These are phyloP conservation scores for Plasmodium yoelii DNA, from an alignment of 169 alveolate species.

Conservation along the genomic window DNA sequence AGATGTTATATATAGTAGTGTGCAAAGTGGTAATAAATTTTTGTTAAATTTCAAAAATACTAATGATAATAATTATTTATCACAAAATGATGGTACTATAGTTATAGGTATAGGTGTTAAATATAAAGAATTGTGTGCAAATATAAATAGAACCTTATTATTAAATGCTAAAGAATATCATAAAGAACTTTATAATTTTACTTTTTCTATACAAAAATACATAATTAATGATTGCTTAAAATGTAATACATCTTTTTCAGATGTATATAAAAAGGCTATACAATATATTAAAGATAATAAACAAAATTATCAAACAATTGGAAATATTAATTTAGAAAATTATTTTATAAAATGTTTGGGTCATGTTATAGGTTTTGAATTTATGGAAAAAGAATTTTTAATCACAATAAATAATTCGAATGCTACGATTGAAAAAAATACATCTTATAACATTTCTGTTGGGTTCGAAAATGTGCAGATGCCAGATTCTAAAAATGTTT, in stretches of 20 bases:
- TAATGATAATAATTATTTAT: constrained; percentile 79
- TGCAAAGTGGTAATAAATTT: constrained; percentile 85
- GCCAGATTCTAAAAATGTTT: constrained; percentile 79
- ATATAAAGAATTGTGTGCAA: constrained; percentile 83
- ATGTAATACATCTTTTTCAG: constrained; percentile 78
- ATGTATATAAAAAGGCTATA: constrained; percentile 79
- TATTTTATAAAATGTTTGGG: constrained; percentile 88
- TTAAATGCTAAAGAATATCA: constrained; percentile 83
- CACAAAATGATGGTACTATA: constrained; percentile 85
- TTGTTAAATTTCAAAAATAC: constrained; percentile 79
- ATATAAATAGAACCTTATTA: constrained; percentile 84
- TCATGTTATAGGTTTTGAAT: constrained; percentile 91
- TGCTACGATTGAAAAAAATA: constrained; percentile 82
- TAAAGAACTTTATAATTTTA: constrained; percentile 82
- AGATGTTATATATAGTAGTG: constrained; percentile 85
- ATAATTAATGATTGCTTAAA: constrained; percentile 77
- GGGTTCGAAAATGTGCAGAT: constrained; percentile 87
- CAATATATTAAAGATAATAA: constrained; percentile 75
- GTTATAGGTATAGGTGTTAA: constrained; percentile 84
- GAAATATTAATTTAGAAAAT: constrained; percentile 40
- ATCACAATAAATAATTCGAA: constrained; percentile 60
- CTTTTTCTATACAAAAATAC: constrained; percentile 78
- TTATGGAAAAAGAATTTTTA: constrained; percentile 82
- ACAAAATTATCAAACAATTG: constrained; percentile 7
- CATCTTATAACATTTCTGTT: constrained; percentile 88